Conservation (phyloP, 352 stramenopile species). For the Phytophthora pseudosyringae region DNA sequence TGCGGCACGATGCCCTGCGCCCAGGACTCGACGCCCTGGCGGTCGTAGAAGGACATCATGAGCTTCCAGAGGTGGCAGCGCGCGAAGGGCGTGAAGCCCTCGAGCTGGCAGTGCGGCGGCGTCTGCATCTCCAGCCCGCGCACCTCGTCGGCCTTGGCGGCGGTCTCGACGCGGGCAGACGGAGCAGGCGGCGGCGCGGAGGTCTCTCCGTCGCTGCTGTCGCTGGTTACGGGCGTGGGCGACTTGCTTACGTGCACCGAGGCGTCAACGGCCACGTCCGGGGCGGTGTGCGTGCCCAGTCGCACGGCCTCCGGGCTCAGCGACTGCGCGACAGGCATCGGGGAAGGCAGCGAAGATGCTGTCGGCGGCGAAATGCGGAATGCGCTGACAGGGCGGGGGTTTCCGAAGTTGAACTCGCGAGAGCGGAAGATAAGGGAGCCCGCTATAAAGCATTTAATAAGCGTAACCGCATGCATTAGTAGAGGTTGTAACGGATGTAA, state of each 20-base stretch:
- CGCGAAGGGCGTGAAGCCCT: constrained; percentile 91
- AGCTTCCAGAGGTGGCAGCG: constrained; percentile 93
- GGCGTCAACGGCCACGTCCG: constrained; percentile 2
- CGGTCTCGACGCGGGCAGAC: not conserved
- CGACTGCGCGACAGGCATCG: constrained; percentile 31
- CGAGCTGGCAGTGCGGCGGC: constrained; percentile 75
- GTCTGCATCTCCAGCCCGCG: constrained; percentile 33
- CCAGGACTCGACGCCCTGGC: constrained; percentile 88
- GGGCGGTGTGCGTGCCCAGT: constrained; percentile 27
- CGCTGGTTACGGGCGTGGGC: constrained; percentile 29
- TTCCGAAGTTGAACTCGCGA: constrained; percentile 30
- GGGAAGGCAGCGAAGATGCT: constrained; percentile 1
- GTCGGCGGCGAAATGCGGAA: constrained; percentile 21
- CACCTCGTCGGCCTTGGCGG: constrained; percentile 62
- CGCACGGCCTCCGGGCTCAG: constrained; percentile 27
- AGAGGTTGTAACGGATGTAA: constrained; percentile 13
- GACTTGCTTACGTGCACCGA: constrained; percentile 33
- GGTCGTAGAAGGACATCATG: constrained; percentile 95
- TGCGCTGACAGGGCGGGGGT: constrained; percentile 17
- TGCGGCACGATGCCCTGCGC: constrained; percentile 94
- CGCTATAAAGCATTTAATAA: not conserved
- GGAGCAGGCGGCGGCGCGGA: constrained; percentile 14
- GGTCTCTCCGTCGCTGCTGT: constrained; percentile 36
- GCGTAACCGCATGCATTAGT: not conserved
- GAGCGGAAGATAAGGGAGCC: not conserved